phyloP scores from a whole-genome alignment of 495 filamentous ascomycete species.

The Hypoxylon crocopeplum region DNA sequence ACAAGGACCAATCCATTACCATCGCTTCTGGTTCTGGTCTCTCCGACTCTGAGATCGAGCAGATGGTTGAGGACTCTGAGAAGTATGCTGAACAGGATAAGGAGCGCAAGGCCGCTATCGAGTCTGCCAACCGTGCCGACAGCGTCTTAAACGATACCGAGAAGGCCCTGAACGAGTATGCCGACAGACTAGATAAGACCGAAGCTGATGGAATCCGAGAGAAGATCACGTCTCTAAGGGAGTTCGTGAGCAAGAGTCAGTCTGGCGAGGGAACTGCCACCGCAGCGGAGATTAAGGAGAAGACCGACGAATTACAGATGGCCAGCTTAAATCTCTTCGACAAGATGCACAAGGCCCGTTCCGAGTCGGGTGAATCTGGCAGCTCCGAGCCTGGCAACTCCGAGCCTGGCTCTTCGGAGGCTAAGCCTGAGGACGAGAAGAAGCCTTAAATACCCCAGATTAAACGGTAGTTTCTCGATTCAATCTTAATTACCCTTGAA shows the following conservation, averaged over 20 bases:
- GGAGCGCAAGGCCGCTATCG: conserved; percentile 94
- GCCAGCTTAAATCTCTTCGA: conserved; percentile 97
- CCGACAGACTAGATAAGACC: conserved; percentile 94
- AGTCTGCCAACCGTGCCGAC: conserved; percentile 96
- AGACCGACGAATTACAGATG: conserved; percentile 96
- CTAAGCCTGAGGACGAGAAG: conserved; percentile 81
- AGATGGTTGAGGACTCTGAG: conserved; percentile 97
- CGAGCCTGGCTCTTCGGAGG: conserved; percentile 70
- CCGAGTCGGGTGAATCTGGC: conserved; percentile 62
- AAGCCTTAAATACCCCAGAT: conserved; percentile 52
- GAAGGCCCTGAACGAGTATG: conserved; percentile 96
- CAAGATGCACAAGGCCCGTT: conserved; percentile 98
- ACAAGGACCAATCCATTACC: conserved; percentile 99
- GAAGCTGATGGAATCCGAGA: conserved; percentile 91
- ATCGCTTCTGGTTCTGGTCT: conserved; percentile 98
- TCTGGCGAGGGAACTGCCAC: conserved; percentile 85
- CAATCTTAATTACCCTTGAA: conserved; percentile 42
- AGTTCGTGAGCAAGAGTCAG: conserved; percentile 94
- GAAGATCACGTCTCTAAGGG: conserved; percentile 89
- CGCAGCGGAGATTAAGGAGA: conserved; percentile 91
- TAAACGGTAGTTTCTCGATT: conserved; percentile 28
- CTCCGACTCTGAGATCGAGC: conserved; percentile 90
- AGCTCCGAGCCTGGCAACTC: conserved; percentile 51
- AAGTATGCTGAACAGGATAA: conserved; percentile 94
- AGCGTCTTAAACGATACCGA: conserved; percentile 96